Evolutionary conservation across 345 rosid species (phyloP).

Genomic region (Euphorbia pulcherrima): DNA sequence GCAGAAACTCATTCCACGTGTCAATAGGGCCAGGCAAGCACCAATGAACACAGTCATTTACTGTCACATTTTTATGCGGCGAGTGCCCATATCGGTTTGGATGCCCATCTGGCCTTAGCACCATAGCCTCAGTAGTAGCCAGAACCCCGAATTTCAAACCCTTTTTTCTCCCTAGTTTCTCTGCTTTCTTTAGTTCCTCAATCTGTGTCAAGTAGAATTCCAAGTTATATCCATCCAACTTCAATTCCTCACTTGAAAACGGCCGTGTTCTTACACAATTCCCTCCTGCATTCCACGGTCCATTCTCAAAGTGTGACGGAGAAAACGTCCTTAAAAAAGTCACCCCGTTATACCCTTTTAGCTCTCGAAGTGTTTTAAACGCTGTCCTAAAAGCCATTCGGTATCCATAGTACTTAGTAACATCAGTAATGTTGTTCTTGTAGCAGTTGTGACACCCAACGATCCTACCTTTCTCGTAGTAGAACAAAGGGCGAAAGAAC

Average conservation of each 20-base stretch:
- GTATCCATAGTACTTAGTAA: constrained; percentile 44
- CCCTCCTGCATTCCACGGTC: constrained; percentile 71
- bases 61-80: constrained; percentile 20
- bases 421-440: constrained; percentile 27
- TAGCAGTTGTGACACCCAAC: constrained; percentile 44
- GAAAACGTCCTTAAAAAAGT: constrained; percentile 51
- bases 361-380: constrained; percentile 38
- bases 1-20: constrained; percentile 68
- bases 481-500: constrained; percentile 48
- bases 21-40: constrained; percentile 81
- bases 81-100: constrained; percentile 40
- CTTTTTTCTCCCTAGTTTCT: constrained; percentile 34
- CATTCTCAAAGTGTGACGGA: constrained; percentile 60
- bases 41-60: constrained; percentile 77
- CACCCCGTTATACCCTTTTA: constrained; percentile 32
- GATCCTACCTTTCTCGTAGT: constrained; percentile 28
- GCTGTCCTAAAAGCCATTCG: constrained; percentile 56
- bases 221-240: constrained; percentile 36
- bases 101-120: constrained; percentile 64
- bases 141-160: constrained; percentile 39
- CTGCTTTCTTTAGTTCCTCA: constrained; percentile 38
- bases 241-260: constrained; percentile 38
- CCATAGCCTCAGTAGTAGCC: constrained; percentile 48
- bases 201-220: constrained; percentile 44
- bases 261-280: constrained; percentile 53